phyloP scores from a whole-genome alignment of 2,329 filamentous ascomycete genomes.

The Phaeosphaeriaceae sp. region DNA sequence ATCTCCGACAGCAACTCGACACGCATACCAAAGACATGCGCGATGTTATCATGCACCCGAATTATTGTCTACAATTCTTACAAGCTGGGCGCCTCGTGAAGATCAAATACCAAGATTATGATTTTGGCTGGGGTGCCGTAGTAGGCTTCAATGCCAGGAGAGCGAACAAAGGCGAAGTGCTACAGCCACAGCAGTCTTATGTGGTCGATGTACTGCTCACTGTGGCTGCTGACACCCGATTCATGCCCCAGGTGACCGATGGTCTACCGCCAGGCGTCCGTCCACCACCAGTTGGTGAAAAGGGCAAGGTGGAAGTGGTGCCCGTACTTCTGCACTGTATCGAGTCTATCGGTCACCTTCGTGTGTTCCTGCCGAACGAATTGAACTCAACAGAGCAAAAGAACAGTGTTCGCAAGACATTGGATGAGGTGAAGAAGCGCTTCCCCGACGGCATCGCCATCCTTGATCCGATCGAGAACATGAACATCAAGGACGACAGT shows the following conservation, averaged over 20 bases:
- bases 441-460: slow-evolving; percentile 93
- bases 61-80: slow-evolving; percentile 83
- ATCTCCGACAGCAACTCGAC: slow-evolving; percentile 83
- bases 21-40: slow-evolving; percentile 89
- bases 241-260: slow-evolving; percentile 67
- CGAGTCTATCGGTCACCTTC: slow-evolving; percentile 82
- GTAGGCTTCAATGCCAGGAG: slow-evolving; percentile 75
- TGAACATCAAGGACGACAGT: slow-evolving; percentile 89
- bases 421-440: slow-evolving; percentile 82
- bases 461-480: slow-evolving; percentile 93
- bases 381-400: slow-evolving; percentile 72
- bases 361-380: slow-evolving; percentile 83
- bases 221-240: slow-evolving; percentile 63
- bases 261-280: slow-evolving; percentile 71
- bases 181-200: slow-evolving; percentile 79
- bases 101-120: slow-evolving; percentile 78
- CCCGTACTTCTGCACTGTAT: slow-evolving; percentile 87
- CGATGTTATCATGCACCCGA: slow-evolving; percentile 88
- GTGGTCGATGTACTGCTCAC: slow-evolving; percentile 82
- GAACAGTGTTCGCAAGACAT: slow-evolving; percentile 70
- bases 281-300: slow-evolving; percentile 69
- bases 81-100: slow-evolving; percentile 87
- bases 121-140: slow-evolving; percentile 95
- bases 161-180: slow-evolving; percentile 69
- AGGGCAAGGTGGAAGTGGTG: slow-evolving; percentile 79